Evolutionary conservation across 768 basidiomycete genomes (phyloP).

Genomic region (Cytidiella melzeri): DNA sequence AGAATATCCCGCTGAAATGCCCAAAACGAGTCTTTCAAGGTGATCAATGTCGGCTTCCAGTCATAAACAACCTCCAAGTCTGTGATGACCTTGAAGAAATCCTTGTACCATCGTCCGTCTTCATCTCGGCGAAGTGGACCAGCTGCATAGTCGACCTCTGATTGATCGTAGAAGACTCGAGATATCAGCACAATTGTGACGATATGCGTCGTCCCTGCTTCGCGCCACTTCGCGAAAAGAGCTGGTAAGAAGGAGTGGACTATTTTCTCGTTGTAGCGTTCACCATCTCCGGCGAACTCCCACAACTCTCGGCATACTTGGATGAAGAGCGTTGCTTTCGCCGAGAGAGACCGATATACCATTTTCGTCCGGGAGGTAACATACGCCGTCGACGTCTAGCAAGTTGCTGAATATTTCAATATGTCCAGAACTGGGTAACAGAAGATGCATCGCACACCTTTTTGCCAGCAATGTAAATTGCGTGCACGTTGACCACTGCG

Average conservation of each 20-base stretch:
- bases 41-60: constrained; percentile 83
- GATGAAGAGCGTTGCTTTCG: constrained; percentile 89
- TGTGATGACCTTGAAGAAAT: constrained; percentile 93
- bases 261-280: constrained; percentile 95
- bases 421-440: constrained; percentile 2
- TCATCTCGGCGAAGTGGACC: constrained; percentile 77
- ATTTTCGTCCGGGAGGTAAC: constrained; percentile 81
- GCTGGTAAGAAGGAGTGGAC: constrained; percentile 93
- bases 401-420: neutral
- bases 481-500: constrained; percentile 76
- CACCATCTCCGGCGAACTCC: constrained; percentile 96
- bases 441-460: constrained; percentile 36
- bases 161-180: constrained; percentile 80
- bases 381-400: constrained; percentile 73
- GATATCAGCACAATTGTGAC: constrained; percentile 94
- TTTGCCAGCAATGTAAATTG: constrained; percentile 64
- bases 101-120: constrained; percentile 81
- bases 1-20: constrained; percentile 89
- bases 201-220: constrained; percentile 83
- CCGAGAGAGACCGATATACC: constrained; percentile 86
- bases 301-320: constrained; percentile 95
- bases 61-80: constrained; percentile 85
- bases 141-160: constrained; percentile 76
- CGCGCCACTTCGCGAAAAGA: constrained; percentile 79
- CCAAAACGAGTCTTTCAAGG: constrained; percentile 85